Percentiles rank a stretch among this genome's conserved stretches.
Evolutionary conservation across 1,284 basidiomycete species (phyloP).

Genomic region (Sanghuangporus weigelae): DNA sequence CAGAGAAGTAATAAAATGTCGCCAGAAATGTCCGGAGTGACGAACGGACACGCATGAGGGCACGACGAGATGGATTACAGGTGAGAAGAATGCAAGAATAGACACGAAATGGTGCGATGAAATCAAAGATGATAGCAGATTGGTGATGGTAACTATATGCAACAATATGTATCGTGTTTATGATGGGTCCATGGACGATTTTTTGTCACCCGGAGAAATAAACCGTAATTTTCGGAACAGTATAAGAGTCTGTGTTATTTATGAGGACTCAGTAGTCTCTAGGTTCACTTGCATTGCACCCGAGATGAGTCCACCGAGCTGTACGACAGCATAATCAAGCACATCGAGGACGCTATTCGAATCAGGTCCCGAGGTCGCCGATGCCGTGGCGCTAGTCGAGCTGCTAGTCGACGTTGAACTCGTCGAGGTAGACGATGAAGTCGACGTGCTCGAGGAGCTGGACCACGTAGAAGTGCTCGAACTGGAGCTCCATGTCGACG

Average conservation of each 20-base stretch:
- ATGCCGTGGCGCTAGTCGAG: background rate
- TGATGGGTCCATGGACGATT: background rate
- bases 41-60: too few species aligned
- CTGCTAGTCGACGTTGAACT: background rate
- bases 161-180: background rate
- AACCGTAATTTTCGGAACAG: background rate
- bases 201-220: background rate
- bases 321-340: conserved; percentile 2
- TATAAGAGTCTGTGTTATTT: background rate
- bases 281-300: conserved; percentile 11
- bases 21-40: background rate
- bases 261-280: background rate
- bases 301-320: conserved; percentile 13
- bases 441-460: background rate
- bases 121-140: background rate
- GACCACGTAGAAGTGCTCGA: conserved; percentile 1
- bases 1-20: conserved; percentile 1
- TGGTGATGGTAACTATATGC: background rate
- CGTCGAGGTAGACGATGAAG: conserved; percentile 4
- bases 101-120: too few species aligned
- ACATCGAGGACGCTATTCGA: conserved; percentile 9
- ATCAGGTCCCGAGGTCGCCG: background rate
- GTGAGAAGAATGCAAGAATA: too few species aligned
- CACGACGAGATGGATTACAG: too few species aligned
- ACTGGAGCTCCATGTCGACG: conserved; percentile 16